A percentile compares a stretch with the other conserved stretches of the same genome.
phyloP scores from a whole-genome alignment of 352 stramenopile species.

The Phytophthora fragariae region DNA sequence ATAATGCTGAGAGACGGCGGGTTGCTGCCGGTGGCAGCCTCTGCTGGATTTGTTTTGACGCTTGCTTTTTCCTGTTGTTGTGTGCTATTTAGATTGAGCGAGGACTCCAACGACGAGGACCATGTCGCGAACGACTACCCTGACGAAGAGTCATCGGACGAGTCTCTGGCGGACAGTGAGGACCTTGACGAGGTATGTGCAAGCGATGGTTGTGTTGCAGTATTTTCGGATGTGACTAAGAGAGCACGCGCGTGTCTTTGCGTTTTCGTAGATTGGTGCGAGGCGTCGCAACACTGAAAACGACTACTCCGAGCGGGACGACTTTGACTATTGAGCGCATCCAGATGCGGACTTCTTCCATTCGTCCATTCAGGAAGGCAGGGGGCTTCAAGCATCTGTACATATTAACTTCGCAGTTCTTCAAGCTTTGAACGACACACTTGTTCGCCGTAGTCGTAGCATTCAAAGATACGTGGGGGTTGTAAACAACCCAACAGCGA shows the following conservation, averaged over 20 bases:
- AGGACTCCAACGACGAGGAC: constrained; percentile 88
- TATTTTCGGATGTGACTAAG: constrained; percentile 18
- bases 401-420: not conserved
- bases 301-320: constrained; percentile 39
- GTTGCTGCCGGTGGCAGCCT: constrained; percentile 19
- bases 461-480: no score
- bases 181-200: constrained; percentile 45
- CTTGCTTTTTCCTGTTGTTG: constrained; percentile 24
- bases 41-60: constrained; percentile 37
- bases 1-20: constrained; percentile 36
- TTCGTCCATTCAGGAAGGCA: no score
- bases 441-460: no score
- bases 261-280: constrained; percentile 37
- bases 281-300: constrained; percentile 24
- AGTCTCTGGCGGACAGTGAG: constrained; percentile 42
- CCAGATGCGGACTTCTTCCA: no score
- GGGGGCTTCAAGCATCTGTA: not conserved
- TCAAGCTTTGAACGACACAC: no score
- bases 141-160: constrained; percentile 77
- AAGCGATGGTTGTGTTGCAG: constrained; percentile 2
- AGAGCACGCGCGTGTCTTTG: constrained; percentile 18
- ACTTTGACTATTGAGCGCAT: constrained; percentile 36
- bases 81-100: constrained; percentile 60
- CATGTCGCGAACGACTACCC: constrained; percentile 84
- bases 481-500: no score